These are phyloP conservation scores for Aureococcus anophagefferens DNA, from an alignment of 108 stramenopile species.

Conservation along the genomic window DNA sequence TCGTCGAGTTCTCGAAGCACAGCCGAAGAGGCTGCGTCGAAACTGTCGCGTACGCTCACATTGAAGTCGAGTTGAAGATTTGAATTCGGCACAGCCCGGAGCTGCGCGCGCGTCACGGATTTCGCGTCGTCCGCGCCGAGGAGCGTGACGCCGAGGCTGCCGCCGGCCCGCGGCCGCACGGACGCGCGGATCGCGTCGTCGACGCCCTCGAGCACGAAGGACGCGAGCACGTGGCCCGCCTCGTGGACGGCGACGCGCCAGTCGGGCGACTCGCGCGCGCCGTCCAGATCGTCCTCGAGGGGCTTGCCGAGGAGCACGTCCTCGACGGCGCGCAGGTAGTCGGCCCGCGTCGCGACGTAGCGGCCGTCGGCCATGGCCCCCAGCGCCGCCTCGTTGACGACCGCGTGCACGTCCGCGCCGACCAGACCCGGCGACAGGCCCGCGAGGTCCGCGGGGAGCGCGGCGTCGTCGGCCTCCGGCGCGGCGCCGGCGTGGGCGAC, in stretches of 20 bases:
- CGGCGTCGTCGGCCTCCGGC: constrained; percentile 3
- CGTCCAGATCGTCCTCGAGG: neutral
- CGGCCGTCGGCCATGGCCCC: neutral
- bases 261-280: neutral
- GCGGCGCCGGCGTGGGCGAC: neutral
- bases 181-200: neutral
- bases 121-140: neutral
- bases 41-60: no score
- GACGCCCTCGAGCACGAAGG: neutral
- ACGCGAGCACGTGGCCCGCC: constrained; percentile 17
- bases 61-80: no score
- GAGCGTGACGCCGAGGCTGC: neutral
- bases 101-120: neutral
- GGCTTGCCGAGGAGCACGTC: neutral
- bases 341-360: neutral
- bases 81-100: no score
- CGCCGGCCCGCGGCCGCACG: neutral
- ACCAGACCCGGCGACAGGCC: constrained; percentile 4
- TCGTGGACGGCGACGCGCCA: constrained; percentile 11
- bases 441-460: constrained; percentile 7
- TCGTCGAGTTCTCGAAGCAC: no score
- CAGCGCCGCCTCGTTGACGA: constrained; percentile 17
- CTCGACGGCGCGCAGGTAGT: constrained; percentile 5
- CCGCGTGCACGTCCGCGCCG: constrained; percentile 9
- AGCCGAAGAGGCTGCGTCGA: no score